Percentiles rank a stretch among this genome's conserved stretches.
Evolutionary conservation across 164 flowering plant genomes (phyloP).

Genomic region (Vitis rupestris): DNA sequence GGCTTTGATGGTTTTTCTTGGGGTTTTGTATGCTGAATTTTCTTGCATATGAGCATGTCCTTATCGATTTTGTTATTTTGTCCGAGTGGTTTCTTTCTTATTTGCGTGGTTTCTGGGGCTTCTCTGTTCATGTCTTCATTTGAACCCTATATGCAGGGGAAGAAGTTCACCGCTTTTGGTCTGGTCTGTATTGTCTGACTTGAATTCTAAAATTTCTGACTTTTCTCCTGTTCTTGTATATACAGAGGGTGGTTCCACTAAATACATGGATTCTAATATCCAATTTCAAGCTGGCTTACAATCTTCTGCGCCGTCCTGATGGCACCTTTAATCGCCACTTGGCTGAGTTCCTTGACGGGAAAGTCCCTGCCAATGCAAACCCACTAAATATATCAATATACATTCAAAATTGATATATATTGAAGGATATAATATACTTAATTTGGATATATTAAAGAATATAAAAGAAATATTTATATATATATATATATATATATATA

Average conservation of each 20-base stretch:
- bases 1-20: too few species aligned
- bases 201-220: background rate
- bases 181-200: background rate
- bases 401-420: too few species aligned
- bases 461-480: too few species aligned
- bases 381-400: conserved; percentile 11
- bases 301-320: conserved; percentile 61
- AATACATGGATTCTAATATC: conserved; percentile 58
- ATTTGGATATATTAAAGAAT: too few species aligned
- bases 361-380: conserved; percentile 41
- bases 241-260: conserved; percentile 50
- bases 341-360: conserved; percentile 60
- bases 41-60: too few species aligned
- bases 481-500: too few species aligned
- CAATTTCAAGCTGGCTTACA: conserved; percentile 54
- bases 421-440: too few species aligned
- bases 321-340: conserved; percentile 60
- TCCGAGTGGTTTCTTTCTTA: background rate
- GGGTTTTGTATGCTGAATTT: too few species aligned
- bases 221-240: background rate
- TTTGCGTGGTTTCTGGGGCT: conserved; percentile 3
- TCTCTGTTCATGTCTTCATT: background rate
- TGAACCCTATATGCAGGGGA: background rate
- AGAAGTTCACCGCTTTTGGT: background rate
- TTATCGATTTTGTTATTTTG: too few species aligned